A percentile compares a stretch with the other conserved stretches of the same genome.
These are phyloP conservation scores for Suhomyces bokatorum DNA, from an alignment of 1,139 yeast genomes.

Conservation along the genomic window DNA sequence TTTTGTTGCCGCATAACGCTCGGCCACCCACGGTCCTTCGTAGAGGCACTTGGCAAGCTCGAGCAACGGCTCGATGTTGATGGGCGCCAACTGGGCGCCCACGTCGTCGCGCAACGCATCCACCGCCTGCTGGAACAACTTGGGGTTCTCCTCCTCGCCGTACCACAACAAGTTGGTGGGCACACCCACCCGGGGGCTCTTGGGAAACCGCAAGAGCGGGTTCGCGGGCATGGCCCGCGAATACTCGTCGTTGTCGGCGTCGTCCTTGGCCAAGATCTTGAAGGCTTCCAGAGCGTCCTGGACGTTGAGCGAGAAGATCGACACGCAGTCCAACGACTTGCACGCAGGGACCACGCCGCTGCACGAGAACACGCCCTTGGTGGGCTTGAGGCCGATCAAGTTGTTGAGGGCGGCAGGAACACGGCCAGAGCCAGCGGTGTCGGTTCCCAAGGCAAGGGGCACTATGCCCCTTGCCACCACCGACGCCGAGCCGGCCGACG, in stretches of 20 bases:
- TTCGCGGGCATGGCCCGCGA: constrained; percentile 71
- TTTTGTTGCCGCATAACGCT: constrained; percentile 80
- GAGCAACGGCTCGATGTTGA: constrained; percentile 70
- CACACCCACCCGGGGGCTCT: constrained; percentile 67
- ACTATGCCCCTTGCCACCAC: constrained; percentile 88
- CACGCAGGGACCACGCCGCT: constrained; percentile 97
- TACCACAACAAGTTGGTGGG: constrained; percentile 76
- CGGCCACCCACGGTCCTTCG: constrained; percentile 99
- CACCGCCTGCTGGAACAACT: constrained; percentile 62
- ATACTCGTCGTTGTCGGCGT: constrained; percentile 72
- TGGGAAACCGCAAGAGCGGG: constrained; percentile 60
- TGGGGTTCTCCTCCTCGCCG: constrained; percentile 77
- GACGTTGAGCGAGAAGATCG: constrained; percentile 74
- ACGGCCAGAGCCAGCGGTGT: constrained; percentile 98
- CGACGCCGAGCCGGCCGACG: constrained; percentile 93
- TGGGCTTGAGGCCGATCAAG: constrained; percentile 87
- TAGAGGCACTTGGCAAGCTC: constrained; percentile 86
- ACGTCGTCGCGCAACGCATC: constrained; percentile 53
- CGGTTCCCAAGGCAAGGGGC: constrained; percentile 89
- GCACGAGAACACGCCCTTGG: constrained; percentile 82
- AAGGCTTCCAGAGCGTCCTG: constrained; percentile 81
- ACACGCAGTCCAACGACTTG: constrained; percentile 88
- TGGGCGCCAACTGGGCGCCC: constrained; percentile 54
- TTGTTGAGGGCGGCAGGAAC: constrained; percentile 97
- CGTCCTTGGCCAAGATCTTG: constrained; percentile 68